phyloP scores from a whole-genome alignment of 2,329 filamentous ascomycete species.

The Sclerotinia borealis region DNA sequence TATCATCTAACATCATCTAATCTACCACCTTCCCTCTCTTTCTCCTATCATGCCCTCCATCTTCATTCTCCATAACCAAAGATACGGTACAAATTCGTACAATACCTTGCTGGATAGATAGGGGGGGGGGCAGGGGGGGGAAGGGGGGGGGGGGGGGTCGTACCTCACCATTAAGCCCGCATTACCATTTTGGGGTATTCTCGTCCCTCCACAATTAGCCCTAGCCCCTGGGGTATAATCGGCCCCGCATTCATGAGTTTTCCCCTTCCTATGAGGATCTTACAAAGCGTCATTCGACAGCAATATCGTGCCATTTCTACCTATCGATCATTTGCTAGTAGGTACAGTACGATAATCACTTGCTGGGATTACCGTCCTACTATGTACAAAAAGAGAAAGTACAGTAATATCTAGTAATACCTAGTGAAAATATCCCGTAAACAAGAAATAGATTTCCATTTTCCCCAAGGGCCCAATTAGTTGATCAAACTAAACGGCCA shows the following conservation, averaged over 20 bases:
- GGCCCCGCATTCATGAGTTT: slow-evolving; percentile 6
- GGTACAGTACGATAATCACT: background rate
- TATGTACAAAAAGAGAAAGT: too few species aligned
- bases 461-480: background rate
- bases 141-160: too few species aligned
- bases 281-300: background rate
- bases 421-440: too few species aligned
- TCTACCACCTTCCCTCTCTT: background rate
- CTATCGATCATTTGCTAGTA: too few species aligned
- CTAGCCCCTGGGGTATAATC: slow-evolving; percentile 9
- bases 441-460: background rate
- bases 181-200: slow-evolving; percentile 3
- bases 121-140: too few species aligned
- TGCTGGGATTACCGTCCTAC: background rate
- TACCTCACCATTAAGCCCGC: background rate
- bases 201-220: slow-evolving; percentile 5
- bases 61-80: background rate
- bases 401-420: background rate
- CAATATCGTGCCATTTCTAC: slow-evolving; percentile 1
- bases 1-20: too few species aligned
- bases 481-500: background rate
- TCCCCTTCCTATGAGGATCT: background rate
- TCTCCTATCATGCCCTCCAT: background rate
- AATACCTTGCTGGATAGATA: too few species aligned
- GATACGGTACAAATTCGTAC: background rate